Evolutionary conservation across 2,329 filamentous ascomycete species (phyloP).

Genomic region (Aureobasidium uvarum): DNA sequence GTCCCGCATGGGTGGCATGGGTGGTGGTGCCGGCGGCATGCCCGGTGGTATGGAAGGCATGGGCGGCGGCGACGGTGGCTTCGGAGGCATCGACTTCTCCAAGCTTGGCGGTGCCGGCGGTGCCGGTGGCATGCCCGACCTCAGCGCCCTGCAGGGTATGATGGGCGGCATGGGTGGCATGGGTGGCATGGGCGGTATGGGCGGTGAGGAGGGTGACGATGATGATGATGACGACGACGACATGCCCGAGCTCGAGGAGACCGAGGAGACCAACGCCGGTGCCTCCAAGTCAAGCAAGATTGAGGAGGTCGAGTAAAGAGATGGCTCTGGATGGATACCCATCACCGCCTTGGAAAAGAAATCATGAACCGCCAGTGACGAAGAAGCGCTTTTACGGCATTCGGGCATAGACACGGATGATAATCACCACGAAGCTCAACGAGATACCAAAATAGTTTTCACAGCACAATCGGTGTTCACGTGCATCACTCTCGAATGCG

Average conservation of each 20-base stretch:
- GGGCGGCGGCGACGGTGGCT: constrained; percentile 60
- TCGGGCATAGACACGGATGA: constrained; percentile 10
- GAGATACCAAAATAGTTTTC: constrained; percentile 20
- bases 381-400: constrained; percentile 6
- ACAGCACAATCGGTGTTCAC: neutral
- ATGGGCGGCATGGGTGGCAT: constrained; percentile 28
- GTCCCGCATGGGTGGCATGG: constrained; percentile 49
- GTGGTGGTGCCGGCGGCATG: constrained; percentile 47
- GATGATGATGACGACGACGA: constrained; percentile 67
- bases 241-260: constrained; percentile 75
- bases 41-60: constrained; percentile 61
- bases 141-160: constrained; percentile 32
- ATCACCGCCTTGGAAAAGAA: constrained; percentile 13
- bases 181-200: constrained; percentile 21
- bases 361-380: constrained; percentile 20
- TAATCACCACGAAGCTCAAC: constrained; percentile 24
- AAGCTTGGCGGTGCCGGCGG: constrained; percentile 59
- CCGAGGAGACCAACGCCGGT: constrained; percentile 46
- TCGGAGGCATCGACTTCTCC: constrained; percentile 89
- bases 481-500: neutral
- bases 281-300: constrained; percentile 40
- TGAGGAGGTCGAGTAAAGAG: constrained; percentile 45
- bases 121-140: constrained; percentile 39
- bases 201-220: constrained; percentile 31
- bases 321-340: constrained; percentile 5